Conservation (phyloP, 208 protist genomes). For the Acanthamoeba quina region DNA sequence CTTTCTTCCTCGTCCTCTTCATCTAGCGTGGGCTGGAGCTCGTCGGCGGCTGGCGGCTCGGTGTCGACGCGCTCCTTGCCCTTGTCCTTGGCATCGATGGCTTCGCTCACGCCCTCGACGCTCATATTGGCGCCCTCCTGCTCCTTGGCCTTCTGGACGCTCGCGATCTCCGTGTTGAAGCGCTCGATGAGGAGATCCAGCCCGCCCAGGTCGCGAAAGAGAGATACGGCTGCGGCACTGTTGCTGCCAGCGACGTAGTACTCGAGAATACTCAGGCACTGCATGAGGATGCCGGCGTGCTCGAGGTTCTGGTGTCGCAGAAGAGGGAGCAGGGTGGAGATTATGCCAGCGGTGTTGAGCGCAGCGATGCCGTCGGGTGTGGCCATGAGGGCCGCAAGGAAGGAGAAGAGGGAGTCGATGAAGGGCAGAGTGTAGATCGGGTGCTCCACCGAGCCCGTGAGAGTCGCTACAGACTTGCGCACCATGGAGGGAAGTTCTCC, state of each 20-base stretch:
- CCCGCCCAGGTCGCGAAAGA: conserved; percentile 66
- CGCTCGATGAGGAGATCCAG: conserved; percentile 63
- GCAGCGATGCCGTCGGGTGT: conserved; percentile 70
- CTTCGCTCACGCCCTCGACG: not conserved
- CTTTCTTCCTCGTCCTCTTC: not conserved
- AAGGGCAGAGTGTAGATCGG: conserved; percentile 69
- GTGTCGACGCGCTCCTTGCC: conserved; percentile 4
- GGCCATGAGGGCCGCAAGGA: conserved; percentile 59
- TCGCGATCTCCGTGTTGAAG: conserved; percentile 64
- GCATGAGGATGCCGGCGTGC: conserved; percentile 53
- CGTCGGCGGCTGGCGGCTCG: not conserved
- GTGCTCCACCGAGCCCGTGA: conserved; percentile 67
- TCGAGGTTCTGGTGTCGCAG: conserved; percentile 43
- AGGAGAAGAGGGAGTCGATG: conserved; percentile 66
- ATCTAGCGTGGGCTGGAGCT: not conserved
- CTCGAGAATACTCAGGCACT: conserved; percentile 69
- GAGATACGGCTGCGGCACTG: conserved; percentile 40
- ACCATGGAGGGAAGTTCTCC: conserved; percentile 71
- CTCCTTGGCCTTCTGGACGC: conserved; percentile 38
- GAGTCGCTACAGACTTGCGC: conserved; percentile 39
- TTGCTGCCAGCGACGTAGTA: conserved; percentile 53
- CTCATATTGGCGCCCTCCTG: not conserved
- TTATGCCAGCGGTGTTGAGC: conserved; percentile 64
- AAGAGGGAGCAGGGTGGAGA: conserved; percentile 61
- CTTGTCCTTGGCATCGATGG: conserved; percentile 23